These are phyloP conservation scores for Taphrina communis DNA, from an alignment of 1,139 yeast species.

Conservation along the genomic window DNA sequence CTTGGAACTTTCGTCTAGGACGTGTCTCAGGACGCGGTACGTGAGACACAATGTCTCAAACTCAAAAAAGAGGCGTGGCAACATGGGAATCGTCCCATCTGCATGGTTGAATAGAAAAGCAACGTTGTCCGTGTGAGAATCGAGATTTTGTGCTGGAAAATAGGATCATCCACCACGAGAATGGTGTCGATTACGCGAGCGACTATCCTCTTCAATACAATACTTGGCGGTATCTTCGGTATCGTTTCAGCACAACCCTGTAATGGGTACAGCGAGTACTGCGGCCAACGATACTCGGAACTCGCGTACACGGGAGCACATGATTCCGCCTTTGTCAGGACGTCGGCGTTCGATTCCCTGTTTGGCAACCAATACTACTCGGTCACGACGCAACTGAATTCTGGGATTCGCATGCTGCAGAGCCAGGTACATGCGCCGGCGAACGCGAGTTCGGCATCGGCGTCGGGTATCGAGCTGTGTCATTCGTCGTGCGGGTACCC, in stretches of 20 bases:
- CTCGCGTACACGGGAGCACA: constrained; percentile 29
- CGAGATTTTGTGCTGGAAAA: too few species aligned
- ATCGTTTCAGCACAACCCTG: constrained; percentile 2
- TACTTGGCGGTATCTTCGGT: not conserved
- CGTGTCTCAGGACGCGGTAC: too few species aligned
- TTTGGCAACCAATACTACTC: constrained; percentile 21
- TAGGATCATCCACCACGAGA: too few species aligned
- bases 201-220: not conserved
- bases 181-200: not conserved
- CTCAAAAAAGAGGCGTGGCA: too few species aligned
- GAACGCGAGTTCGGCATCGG: not conserved
- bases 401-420: constrained; percentile 27
- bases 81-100: too few species aligned
- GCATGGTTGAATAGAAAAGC: too few species aligned
- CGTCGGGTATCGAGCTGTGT: constrained; percentile 25
- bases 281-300: constrained; percentile 20
- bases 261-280: constrained; percentile 27
- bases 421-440: constrained; percentile 11
- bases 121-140: too few species aligned
- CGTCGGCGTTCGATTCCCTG: constrained; percentile 15
- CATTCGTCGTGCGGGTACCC: constrained; percentile 25
- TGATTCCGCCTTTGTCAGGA: constrained; percentile 20
- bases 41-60: too few species aligned
- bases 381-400: constrained; percentile 28
- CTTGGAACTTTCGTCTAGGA: too few species aligned